Evolutionary conservation across 345 rosid genomes (phyloP), one percentile per base, ranked within the genome.

Genomic region (Zanthoxylum bungeanum): DNA sequence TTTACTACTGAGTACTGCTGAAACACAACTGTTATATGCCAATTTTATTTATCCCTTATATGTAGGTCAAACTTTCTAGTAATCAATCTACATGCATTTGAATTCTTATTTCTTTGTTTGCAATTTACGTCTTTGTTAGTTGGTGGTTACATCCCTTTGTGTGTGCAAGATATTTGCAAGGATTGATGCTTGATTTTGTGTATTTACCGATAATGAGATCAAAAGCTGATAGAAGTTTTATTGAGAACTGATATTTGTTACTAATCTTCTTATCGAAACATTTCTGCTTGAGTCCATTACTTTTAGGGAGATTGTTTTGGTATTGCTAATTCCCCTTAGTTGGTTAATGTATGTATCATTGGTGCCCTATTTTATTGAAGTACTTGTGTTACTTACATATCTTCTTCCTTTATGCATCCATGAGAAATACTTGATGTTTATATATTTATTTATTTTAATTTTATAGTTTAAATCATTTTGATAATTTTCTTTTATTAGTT

Each of bases 1-100:
- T 88, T 96, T 61, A 71, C 79, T 6, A 91, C 89, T 64, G 94
- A 92, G 51, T 95, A 91, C 76, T 79, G 78, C 52, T 92, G 96
- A 77, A 76, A 91, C 50, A 91, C 99, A 65, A 97, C 99, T 70
- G 99, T 98, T 95, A 82, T 44, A 57, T 78, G 53, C 56, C 58
- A 67, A 60, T 60, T 63, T 64, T 40, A 9, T 40, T 47, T 30
- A 21, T 67, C 53, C 37, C 22, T 12, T 77, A 9, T 51, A 50
- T n/a, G n/a, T 69, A 1, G 73, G 37, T 68, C 69, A 75, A 71
- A 62, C 49, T 25, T 60, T 25, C 51, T 60, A n/a, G 30, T 56
- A 57, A 44, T 10, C 67, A n/a, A 70, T 52, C 68, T 52, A 16
- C 64, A 19, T 60, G 68, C 21, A 49, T 55, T 55, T 49, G 57